Conservation (phyloP, 108 stramenopile species). For the Chaetoceros muelleri region DNA sequence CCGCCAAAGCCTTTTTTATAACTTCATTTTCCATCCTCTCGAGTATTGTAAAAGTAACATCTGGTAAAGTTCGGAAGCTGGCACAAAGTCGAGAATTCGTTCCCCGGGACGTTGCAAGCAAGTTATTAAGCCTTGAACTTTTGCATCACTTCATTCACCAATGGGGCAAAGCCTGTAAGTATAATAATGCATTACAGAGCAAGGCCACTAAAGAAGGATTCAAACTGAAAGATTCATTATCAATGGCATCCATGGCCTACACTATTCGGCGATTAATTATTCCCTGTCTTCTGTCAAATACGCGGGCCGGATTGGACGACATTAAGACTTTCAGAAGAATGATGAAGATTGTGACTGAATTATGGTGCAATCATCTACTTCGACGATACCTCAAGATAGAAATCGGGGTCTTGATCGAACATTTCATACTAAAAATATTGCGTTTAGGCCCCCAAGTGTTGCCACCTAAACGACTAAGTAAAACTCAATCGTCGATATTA, state of each 20-base stretch:
- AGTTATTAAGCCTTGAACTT: constrained; percentile 67
- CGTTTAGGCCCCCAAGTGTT: constrained; percentile 64
- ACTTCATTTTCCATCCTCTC: constrained; percentile 59
- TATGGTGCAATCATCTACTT: constrained; percentile 60
- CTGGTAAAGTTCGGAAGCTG: constrained; percentile 44
- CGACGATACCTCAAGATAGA: constrained; percentile 69
- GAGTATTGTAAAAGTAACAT: constrained; percentile 59
- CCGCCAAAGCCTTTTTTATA: constrained; percentile 30
- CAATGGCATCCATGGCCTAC: constrained; percentile 52
- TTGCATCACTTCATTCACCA: constrained; percentile 47
- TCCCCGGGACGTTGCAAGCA: constrained; percentile 71
- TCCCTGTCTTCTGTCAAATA: constrained; percentile 67
- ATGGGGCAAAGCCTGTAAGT: constrained; percentile 17
- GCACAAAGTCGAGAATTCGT: constrained; percentile 28
- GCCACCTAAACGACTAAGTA: constrained; percentile 13
- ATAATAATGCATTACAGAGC: constrained; percentile 11
- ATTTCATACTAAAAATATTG: constrained; percentile 62
- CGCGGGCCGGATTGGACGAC: constrained; percentile 56
- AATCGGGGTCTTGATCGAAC: constrained; percentile 74
- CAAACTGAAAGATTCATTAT: constrained; percentile 9
- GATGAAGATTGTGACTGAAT: constrained; percentile 49
- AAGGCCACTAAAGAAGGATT: constrained; percentile 1
- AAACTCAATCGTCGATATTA: constrained; percentile 2
- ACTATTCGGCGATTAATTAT: constrained; percentile 77
- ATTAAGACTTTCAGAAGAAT: constrained; percentile 54